phyloP scores from a whole-genome alignment of 257 asterid species.

The Solanum habrochaites region DNA sequence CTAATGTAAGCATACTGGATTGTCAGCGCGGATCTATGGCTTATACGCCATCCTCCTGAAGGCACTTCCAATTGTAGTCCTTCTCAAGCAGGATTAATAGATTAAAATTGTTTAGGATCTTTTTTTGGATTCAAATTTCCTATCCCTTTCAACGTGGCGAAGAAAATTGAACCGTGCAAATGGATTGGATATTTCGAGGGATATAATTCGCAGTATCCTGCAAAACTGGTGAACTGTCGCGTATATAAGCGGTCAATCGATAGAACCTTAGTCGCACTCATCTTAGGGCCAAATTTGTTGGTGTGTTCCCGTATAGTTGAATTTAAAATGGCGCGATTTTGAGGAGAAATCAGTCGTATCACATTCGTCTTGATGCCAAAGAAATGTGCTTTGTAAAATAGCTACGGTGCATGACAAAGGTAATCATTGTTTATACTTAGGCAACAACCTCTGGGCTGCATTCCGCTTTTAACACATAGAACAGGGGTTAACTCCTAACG shows the following conservation, averaged over 20 bases:
- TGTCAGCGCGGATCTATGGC: constrained; percentile 54
- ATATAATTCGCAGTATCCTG: constrained; percentile 50
- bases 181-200: constrained; percentile 48
- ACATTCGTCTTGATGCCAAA: constrained; percentile 44
- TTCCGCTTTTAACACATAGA: constrained; percentile 32
- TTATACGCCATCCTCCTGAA: constrained; percentile 61
- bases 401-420: constrained; percentile 50
- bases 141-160: constrained; percentile 30
- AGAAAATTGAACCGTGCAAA: constrained; percentile 70
- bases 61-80: constrained; percentile 63
- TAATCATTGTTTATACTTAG: constrained; percentile 37
- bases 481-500: constrained; percentile 41
- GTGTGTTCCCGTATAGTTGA: constrained; percentile 37
- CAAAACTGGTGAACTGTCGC: constrained; percentile 39
- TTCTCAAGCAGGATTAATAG: constrained; percentile 61
- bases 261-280: constrained; percentile 40
- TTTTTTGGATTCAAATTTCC: constrained; percentile 43
- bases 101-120: constrained; percentile 37
- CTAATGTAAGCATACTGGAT: constrained; percentile 32
- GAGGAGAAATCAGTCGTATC: constrained; percentile 53
- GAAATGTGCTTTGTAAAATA: constrained; percentile 41
- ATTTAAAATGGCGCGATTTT: constrained; percentile 32
- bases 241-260: constrained; percentile 30
- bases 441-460: constrained; percentile 48
- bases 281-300: constrained; percentile 15